A percentile compares a stretch with the other conserved stretches of the same genome.
Conservation (phyloP, 2,329 filamentous ascomycete genomes). For the Coniochaeta sp. region DNA sequence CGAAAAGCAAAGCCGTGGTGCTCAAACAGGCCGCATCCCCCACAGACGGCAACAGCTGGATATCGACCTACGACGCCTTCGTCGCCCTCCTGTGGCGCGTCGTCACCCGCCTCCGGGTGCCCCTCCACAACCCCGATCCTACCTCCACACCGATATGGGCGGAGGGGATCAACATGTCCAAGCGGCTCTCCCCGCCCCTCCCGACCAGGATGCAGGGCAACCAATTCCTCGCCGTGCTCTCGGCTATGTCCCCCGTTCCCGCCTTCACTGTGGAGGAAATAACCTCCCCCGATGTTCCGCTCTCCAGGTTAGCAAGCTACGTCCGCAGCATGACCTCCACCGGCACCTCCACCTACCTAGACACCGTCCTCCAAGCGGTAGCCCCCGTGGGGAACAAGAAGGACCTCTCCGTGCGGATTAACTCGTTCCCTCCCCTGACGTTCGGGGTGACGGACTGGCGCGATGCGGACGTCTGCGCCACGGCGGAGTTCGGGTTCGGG, state of each 20-base stretch:
- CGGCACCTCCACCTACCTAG: slow-evolving; percentile 23
- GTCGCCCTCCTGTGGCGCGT: slow-evolving; percentile 33
- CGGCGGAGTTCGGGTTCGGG: slow-evolving; percentile 28
- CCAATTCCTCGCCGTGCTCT: slow-evolving; percentile 21
- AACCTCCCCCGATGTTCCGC: slow-evolving; percentile 24
- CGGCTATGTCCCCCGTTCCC: slow-evolving; percentile 16
- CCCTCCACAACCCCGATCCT: slow-evolving; percentile 23
- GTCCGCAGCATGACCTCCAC: slow-evolving; percentile 28
- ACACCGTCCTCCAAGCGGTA: slow-evolving; percentile 19
- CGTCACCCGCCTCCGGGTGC: slow-evolving; percentile 25
- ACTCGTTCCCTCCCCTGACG: slow-evolving; percentile 27
- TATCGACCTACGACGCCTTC: slow-evolving; percentile 39
- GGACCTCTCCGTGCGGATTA: slow-evolving; percentile 22
- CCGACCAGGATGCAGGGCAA: slow-evolving; percentile 28
- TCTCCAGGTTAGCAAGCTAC: slow-evolving; percentile 27
- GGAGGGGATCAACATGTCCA: slow-evolving; percentile 31
- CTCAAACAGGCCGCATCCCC: slow-evolving; percentile 30
- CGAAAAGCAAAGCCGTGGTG: slow-evolving; percentile 32
- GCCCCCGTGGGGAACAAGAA: slow-evolving; percentile 29
- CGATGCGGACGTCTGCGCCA: slow-evolving; percentile 17
- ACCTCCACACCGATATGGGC: slow-evolving; percentile 22
- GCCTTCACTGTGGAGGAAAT: slow-evolving; percentile 22
- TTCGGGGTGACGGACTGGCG: slow-evolving; percentile 29
- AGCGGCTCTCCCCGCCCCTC: slow-evolving; percentile 25
- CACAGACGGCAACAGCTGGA: slow-evolving; percentile 25